Base-by-base conservation (phyloP, 2,329 filamentous ascomycete species). In the Venturia asperata region DNA sequence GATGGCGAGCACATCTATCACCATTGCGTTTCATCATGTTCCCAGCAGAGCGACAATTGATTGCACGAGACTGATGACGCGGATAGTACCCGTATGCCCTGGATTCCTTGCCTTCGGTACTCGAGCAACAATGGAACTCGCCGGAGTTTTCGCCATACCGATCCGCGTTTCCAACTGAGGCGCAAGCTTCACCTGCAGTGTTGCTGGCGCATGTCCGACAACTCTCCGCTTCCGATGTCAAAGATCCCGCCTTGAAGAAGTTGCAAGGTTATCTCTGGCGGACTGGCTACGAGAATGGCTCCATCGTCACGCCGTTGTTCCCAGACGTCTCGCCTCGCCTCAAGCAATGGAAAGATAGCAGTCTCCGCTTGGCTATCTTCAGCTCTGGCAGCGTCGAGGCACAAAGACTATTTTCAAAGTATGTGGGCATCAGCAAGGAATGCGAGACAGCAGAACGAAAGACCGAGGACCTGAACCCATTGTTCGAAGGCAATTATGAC, bases 341-440 rank as follows among this genome's bases (percentile, higher is more conserved):
- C 68, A 75, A 79, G 64, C 70, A 77, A 55, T 92, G 89, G 85
- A 80, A 82, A 64, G 74, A 79, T 39, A 82, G 82, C 34, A 78
- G 84, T 67, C 79, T 79, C 67, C 81, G 70, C 11, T 72, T 92
- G 68, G 84, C 89, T 70, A 92, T 94, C 72, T 94, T 92, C 78
- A 92, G 88, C 4, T 92, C 88, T 15, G 90, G 90, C 41, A 92
- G 88, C 27, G 87, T 93, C 6, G 82, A 87, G 24, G 90, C 90
- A 17, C 90, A 94, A 80, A 90, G 91, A 77, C 79, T 93, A 67
- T 82, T 93, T 68, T 93, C 93, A 76, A 80, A 82, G 67, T 85
- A 92, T 71, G 77, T 81, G 39, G 65, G 71, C 24, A n/a, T 61
- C 39, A 17, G 17, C 30, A 43, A 64, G 27, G 63, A 45, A 13